Conservation (phyloP, 805 yeast species). For the Lipomyces yamadae region DNA sequence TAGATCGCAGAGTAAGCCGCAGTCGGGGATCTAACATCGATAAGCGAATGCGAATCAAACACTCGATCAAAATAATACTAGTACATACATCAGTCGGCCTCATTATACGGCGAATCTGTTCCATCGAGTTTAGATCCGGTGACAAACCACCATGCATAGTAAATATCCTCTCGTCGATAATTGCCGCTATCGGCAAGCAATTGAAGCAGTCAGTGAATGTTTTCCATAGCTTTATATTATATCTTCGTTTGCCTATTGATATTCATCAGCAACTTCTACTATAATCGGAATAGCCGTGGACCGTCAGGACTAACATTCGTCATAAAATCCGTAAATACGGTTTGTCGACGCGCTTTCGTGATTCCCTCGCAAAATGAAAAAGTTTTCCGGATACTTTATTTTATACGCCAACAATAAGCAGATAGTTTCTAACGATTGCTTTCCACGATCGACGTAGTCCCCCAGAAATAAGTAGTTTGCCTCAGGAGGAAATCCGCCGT, state of each 20-base stretch:
- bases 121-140: constrained; percentile 97
- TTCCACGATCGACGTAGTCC: constrained; percentile 98
- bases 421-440: constrained; percentile 95
- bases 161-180: constrained; percentile 94
- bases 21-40: constrained; percentile 74
- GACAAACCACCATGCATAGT: constrained; percentile 99
- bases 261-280: constrained; percentile 28
- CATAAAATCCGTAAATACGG: constrained; percentile 97
- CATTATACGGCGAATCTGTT: constrained; percentile 97
- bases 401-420: constrained; percentile 92
- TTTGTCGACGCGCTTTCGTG: constrained; percentile 98
- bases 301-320: constrained; percentile 65
- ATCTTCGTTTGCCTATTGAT: constrained; percentile 75
- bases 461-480: constrained; percentile 95
- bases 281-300: background rate
- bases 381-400: constrained; percentile 97
- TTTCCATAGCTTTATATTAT: constrained; percentile 97
- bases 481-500: constrained; percentile 99
- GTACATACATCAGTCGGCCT: constrained; percentile 83
- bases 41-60: background rate
- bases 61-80: background rate
- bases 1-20: constrained; percentile 92
- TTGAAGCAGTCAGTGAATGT: constrained; percentile 98
- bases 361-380: constrained; percentile 94
- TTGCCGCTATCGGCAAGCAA: constrained; percentile 97